A percentile compares a stretch with the other conserved stretches of the same genome.
Conservation (phyloP, 345 rosid genomes). For the Physaria fendleri region DNA sequence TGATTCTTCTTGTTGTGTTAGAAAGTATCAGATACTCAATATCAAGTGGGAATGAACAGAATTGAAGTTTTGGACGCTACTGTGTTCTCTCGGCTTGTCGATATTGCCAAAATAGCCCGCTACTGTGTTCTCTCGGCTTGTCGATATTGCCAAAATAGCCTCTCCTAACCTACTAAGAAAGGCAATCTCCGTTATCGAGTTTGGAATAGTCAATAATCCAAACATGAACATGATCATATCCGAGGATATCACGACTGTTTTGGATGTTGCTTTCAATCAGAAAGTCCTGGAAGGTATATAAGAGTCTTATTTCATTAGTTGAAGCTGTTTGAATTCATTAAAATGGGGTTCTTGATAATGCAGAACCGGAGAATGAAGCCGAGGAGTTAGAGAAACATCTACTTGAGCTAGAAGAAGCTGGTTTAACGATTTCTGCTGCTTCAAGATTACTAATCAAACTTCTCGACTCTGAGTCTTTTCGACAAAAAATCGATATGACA, state of each 20-base stretch:
- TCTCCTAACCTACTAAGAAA: slow-evolving; percentile 57
- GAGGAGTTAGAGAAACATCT: slow-evolving; percentile 49
- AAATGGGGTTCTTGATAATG: slow-evolving; percentile 20
- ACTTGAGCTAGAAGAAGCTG: slow-evolving; percentile 70
- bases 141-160: slow-evolving; percentile 52
- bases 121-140: slow-evolving; percentile 47
- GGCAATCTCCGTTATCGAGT: slow-evolving; percentile 66
- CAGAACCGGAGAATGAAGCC: slow-evolving; percentile 43
- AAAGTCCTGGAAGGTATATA: slow-evolving; percentile 52
- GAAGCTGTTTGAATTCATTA: neutral
- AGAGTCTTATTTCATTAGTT: neutral
- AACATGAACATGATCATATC: slow-evolving; percentile 40
- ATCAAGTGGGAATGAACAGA: slow-evolving; percentile 29
- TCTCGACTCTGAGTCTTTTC: slow-evolving; percentile 55
- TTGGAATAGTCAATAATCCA: slow-evolving; percentile 36
- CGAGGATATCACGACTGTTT: slow-evolving; percentile 46
- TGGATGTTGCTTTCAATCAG: slow-evolving; percentile 55
- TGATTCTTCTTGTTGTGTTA: neutral
- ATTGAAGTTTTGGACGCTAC: slow-evolving; percentile 43
- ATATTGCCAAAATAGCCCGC: slow-evolving; percentile 53
- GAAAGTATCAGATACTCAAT: slow-evolving; percentile 2
- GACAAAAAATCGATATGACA: neutral
- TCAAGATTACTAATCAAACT: slow-evolving; percentile 69
- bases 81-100: slow-evolving; percentile 48
- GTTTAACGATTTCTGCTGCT: slow-evolving; percentile 59